A percentile compares a stretch with the other conserved stretches of the same genome.
phyloP scores from a whole-genome alignment of 257 asterid genomes.

The Solanum peruvianum region DNA sequence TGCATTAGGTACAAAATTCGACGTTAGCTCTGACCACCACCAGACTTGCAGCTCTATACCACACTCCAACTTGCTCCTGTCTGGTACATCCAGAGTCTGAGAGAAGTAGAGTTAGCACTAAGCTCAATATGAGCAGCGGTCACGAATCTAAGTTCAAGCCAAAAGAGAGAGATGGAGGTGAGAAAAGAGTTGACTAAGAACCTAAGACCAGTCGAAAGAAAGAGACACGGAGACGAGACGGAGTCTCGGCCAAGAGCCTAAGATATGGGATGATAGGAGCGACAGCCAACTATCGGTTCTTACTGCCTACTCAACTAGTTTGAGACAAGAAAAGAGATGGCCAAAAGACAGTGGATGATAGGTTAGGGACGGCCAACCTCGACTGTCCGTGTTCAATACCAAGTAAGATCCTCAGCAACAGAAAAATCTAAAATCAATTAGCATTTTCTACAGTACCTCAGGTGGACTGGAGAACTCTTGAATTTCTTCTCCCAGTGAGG shows the following conservation, averaged over 20 bases:
- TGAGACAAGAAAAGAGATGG: background rate
- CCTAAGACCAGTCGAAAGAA: background rate
- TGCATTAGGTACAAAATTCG: background rate
- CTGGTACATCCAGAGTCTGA: background rate
- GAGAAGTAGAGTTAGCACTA: background rate
- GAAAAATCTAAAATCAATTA: background rate
- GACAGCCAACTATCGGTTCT: background rate
- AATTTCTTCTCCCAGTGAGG: slow-evolving; percentile 47
- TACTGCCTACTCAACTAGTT: background rate
- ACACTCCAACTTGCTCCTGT: background rate
- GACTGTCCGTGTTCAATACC: background rate
- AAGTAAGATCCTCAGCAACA: background rate
- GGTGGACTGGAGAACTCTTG: slow-evolving; percentile 27
- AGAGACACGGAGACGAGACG: background rate
- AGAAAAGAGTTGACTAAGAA: background rate
- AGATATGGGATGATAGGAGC: background rate
- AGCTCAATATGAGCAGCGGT: background rate
- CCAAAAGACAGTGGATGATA: background rate
- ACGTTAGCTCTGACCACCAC: background rate
- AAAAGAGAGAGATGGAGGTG: background rate
- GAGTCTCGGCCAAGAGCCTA: background rate
- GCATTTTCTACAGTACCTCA: slow-evolving; percentile 9
- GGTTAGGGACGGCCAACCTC: background rate
- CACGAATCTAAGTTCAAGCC: background rate
- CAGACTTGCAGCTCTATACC: background rate